phyloP scores from a whole-genome alignment of 2,329 filamentous ascomycete genomes.

The Pezicula radicicola region DNA sequence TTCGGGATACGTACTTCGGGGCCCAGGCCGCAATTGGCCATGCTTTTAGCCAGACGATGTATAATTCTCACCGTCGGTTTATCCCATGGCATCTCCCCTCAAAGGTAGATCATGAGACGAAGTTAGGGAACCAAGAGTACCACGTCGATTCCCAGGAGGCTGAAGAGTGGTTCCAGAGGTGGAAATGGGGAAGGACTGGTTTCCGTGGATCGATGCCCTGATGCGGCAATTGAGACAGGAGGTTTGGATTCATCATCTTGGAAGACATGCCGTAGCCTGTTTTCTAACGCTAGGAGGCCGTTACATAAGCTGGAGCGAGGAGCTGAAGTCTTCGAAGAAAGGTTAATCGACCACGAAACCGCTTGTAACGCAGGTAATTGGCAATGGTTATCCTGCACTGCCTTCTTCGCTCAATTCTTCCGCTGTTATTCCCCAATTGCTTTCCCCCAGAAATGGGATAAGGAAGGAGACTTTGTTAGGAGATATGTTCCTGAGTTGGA shows the following conservation, averaged over 20 bases:
- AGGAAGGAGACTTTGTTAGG: constrained; percentile 60
- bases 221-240: constrained; percentile 72
- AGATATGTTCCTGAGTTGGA: constrained; percentile 66
- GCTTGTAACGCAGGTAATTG: constrained; percentile 75
- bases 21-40: constrained; percentile 68
- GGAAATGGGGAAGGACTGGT: constrained; percentile 67
- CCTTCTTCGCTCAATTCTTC: constrained; percentile 72
- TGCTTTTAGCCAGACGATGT: constrained; percentile 60
- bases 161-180: constrained; percentile 64
- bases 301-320: constrained; percentile 77
- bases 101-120: constrained; percentile 39
- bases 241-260: constrained; percentile 79
- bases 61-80: constrained; percentile 68
- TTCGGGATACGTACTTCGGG: constrained; percentile 82
- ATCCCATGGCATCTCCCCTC: constrained; percentile 76
- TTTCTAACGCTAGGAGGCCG: constrained; percentile 79
- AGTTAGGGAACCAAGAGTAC: constrained; percentile 55
- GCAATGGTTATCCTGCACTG: constrained; percentile 75
- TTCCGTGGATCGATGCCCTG: constrained; percentile 77
- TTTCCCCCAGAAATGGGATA: constrained; percentile 76
- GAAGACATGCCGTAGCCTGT: constrained; percentile 74
- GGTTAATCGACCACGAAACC: constrained; percentile 71
- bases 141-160: constrained; percentile 60
- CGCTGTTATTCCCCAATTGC: constrained; percentile 68
- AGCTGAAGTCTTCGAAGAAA: constrained; percentile 75